Conservation (phyloP, 2,329 filamentous ascomycete genomes). For the Botrytis pseudocinerea region DNA sequence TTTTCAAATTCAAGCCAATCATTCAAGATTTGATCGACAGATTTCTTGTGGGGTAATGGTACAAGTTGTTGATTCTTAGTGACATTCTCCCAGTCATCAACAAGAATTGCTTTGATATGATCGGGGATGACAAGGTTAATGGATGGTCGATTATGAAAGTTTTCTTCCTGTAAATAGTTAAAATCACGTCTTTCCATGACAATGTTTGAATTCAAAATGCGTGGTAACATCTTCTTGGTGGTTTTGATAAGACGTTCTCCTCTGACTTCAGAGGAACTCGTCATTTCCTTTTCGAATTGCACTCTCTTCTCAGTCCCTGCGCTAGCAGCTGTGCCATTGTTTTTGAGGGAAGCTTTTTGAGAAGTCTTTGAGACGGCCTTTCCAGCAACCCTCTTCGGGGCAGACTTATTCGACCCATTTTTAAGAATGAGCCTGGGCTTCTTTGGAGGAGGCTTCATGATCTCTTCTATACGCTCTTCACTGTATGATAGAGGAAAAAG, state of each 20-base stretch:
- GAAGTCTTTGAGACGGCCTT: not conserved
- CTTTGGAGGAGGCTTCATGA: slow-evolving; percentile 11
- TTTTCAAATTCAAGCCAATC: slow-evolving; percentile 75
- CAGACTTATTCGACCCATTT: not conserved
- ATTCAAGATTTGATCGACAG: slow-evolving; percentile 75
- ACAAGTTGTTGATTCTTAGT: slow-evolving; percentile 94
- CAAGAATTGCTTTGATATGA: slow-evolving; percentile 84
- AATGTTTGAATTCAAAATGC: not conserved
- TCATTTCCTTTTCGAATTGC: not conserved
- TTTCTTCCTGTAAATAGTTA: slow-evolving; percentile 69
- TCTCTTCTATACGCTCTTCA: not conserved
- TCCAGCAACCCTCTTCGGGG: not conserved
- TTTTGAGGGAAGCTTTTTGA: not conserved
- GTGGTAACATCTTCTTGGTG: slow-evolving; percentile 19
- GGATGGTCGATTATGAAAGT: slow-evolving; percentile 79
- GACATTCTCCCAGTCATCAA: slow-evolving; percentile 98
- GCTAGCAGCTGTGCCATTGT: not conserved
- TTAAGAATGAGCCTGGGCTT: not conserved
- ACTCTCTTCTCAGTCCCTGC: not conserved
- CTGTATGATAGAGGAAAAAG: slow-evolving; percentile 3
- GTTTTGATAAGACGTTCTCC: slow-evolving; percentile 13
- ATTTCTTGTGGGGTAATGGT: slow-evolving; percentile 73
- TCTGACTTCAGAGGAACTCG: slow-evolving; percentile 17
- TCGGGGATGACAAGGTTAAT: slow-evolving; percentile 87
- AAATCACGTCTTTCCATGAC: slow-evolving; percentile 13